Evolutionary conservation across 208 protist species (phyloP).

Genomic region (Leptomonas pyrrhocoris): DNA sequence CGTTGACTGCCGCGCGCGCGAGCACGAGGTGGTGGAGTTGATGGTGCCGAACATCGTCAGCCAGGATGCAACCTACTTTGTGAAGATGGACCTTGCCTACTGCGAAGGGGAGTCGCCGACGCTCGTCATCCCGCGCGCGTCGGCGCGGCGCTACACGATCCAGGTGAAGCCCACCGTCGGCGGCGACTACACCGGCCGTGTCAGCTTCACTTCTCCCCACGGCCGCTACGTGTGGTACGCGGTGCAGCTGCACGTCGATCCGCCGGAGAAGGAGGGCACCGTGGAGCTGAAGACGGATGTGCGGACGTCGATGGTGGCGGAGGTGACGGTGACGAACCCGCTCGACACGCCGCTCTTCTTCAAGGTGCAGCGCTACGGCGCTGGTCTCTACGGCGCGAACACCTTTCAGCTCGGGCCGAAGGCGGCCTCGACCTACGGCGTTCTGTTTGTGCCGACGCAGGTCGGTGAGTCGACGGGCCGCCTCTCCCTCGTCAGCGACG

Average conservation of each 20-base stretch:
- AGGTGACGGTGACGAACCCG: slow-evolving; percentile 90
- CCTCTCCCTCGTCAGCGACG: slow-evolving; percentile 88
- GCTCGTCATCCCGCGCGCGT: slow-evolving; percentile 54
- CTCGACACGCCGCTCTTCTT: slow-evolving; percentile 74
- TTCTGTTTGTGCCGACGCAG: slow-evolving; percentile 88
- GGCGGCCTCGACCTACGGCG: slow-evolving; percentile 62
- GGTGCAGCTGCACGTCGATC: slow-evolving; percentile 76
- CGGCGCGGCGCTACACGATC: slow-evolving; percentile 76
- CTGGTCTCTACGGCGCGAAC: slow-evolving; percentile 81
- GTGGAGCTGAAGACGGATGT: slow-evolving; percentile 83
- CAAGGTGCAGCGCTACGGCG: slow-evolving; percentile 72
- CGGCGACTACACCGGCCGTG: slow-evolving; percentile 81
- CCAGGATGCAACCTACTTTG: slow-evolving; percentile 68
- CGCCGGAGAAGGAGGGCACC: slow-evolving; percentile 86
- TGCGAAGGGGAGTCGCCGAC: slow-evolving; percentile 64
- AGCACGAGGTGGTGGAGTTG: slow-evolving; percentile 52
- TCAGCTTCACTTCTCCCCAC: slow-evolving; percentile 77
- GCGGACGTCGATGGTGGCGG: slow-evolving; percentile 81
- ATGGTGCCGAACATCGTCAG: slow-evolving; percentile 78
- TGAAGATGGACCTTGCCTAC: slow-evolving; percentile 90
- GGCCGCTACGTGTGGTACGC: slow-evolving; percentile 93
- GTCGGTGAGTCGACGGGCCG: slow-evolving; percentile 69
- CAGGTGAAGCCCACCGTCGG: slow-evolving; percentile 74
- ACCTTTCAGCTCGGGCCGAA: slow-evolving; percentile 56
- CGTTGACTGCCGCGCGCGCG: slow-evolving; percentile 85